A percentile compares a stretch with the other conserved stretches of the same genome.
Conservation (phyloP, 1,284 basidiomycete genomes). For the Ganoderma meredithae region DNA sequence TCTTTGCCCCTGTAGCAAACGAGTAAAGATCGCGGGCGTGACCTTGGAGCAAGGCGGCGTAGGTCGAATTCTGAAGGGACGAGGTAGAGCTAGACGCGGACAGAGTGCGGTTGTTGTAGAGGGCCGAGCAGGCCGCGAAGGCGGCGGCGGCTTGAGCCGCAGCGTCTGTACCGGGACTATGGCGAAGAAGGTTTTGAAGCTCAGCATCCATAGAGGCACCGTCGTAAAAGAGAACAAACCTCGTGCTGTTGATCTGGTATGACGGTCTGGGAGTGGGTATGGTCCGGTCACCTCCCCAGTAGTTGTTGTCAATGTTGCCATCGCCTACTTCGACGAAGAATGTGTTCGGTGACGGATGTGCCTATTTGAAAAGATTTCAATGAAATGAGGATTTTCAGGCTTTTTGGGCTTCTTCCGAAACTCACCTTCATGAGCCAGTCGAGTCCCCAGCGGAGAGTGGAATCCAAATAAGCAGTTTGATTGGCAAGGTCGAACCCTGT, state of each 20-base stretch:
- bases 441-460: conserved; percentile 87
- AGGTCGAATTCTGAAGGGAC: conserved; percentile 76
- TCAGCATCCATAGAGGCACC: neutral
- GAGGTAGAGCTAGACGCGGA: conserved; percentile 64
- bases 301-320: conserved; percentile 74
- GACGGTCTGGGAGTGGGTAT: conserved; percentile 81
- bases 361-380: conserved; percentile 51
- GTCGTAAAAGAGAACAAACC: conserved; percentile 36
- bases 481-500: conserved; percentile 82
- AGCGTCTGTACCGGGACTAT: conserved; percentile 86
- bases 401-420: neutral
- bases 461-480: conserved; percentile 90
- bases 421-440: conserved; percentile 90
- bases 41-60: conserved; percentile 70
- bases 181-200: neutral
- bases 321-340: conserved; percentile 81
- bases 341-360: conserved; percentile 77
- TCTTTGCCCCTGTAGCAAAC: conserved; percentile 72
- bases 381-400: neutral
- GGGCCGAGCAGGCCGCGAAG: conserved; percentile 84
- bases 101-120: conserved; percentile 66
- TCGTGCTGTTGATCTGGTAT: conserved; percentile 79
- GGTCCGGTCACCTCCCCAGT: conserved; percentile 88
- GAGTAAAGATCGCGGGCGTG: conserved; percentile 81
- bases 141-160: conserved; percentile 86